Conservation (phyloP, 805 yeast species). For the Kodamaea sagamina region DNA sequence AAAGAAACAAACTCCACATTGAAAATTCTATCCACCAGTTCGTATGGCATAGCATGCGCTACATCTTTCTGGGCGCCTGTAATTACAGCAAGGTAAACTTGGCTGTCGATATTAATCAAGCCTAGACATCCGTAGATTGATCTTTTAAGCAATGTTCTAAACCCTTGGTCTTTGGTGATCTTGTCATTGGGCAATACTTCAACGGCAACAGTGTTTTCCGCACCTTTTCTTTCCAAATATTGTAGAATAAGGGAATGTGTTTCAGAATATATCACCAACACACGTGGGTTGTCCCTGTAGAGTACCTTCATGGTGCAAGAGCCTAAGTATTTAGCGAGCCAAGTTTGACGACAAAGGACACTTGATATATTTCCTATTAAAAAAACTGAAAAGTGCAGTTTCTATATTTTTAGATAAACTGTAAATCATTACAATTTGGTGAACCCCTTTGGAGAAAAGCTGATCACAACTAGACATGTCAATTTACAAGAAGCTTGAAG, state of each 20-base stretch:
- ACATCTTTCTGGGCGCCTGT: slow-evolving; percentile 68
- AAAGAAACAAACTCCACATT: slow-evolving; percentile 88
- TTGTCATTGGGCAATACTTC: slow-evolving; percentile 44
- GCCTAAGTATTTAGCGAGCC: not conserved
- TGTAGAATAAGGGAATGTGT: slow-evolving; percentile 33
- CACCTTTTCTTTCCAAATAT: slow-evolving; percentile 20
- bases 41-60: slow-evolving; percentile 79
- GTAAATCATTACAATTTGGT: not conserved
- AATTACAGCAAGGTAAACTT: slow-evolving; percentile 75
- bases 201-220: slow-evolving; percentile 42
- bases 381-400: slow-evolving; percentile 6
- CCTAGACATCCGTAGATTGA: slow-evolving; percentile 75
- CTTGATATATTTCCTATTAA: slow-evolving; percentile 9
- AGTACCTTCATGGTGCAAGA: slow-evolving; percentile 28
- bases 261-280: slow-evolving; percentile 31
- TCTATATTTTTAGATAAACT: not conserved
- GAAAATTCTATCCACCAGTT: slow-evolving; percentile 75
- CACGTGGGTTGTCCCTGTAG: slow-evolving; percentile 35
- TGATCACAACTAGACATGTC: not conserved
- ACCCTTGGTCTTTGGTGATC: slow-evolving; percentile 41
- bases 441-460: not conserved
- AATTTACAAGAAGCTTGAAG: slow-evolving; percentile 3
- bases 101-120: slow-evolving; percentile 64
- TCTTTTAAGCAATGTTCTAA: slow-evolving; percentile 35
- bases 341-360: slow-evolving; percentile 2